Percentiles rank a stretch among this genome's conserved stretches.
Conservation (phyloP, 1,139 yeast species). For the Debaryomycetaceae sp. region DNA sequence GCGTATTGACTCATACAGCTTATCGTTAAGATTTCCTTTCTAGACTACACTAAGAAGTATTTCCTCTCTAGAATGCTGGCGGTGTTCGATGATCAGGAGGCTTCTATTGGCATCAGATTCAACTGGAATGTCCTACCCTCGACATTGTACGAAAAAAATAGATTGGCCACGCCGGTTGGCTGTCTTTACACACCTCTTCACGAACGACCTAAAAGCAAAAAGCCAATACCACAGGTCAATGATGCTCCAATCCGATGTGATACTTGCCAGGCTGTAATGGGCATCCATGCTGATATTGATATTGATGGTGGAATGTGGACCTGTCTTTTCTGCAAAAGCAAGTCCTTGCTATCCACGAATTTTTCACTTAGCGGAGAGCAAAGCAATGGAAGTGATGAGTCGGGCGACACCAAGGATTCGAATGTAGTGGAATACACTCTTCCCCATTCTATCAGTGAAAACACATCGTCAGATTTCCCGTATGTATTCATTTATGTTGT, state of each 20-base stretch:
- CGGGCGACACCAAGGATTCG: slow-evolving; percentile 21
- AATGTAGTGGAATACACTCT: slow-evolving; percentile 26
- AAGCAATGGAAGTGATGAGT: slow-evolving; percentile 24
- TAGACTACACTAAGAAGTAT: not conserved
- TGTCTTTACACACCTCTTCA: slow-evolving; percentile 33
- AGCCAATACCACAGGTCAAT: not conserved
- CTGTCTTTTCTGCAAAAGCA: slow-evolving; percentile 37
- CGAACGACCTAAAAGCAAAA: slow-evolving; percentile 2
- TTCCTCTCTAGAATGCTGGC: not conserved
- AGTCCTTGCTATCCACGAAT: slow-evolving; percentile 19
- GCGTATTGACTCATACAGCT: not conserved
- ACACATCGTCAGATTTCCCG: slow-evolving; percentile 8
- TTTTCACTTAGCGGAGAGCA: slow-evolving; percentile 16
- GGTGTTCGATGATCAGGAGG: not conserved
- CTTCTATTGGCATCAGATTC: slow-evolving; percentile 38
- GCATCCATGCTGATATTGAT: slow-evolving; percentile 30
- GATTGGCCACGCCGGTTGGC: slow-evolving; percentile 35
- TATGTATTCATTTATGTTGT: slow-evolving; percentile 22
- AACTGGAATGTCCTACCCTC: slow-evolving; percentile 56
- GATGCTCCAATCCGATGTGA: slow-evolving; percentile 20
- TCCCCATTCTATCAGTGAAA: slow-evolving; percentile 20
- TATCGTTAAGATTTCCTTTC: not conserved
- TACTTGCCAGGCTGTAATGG: slow-evolving; percentile 27
- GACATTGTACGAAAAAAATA: slow-evolving; percentile 34
- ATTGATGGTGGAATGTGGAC: slow-evolving; percentile 34